Conservation (phyloP, 2,329 filamentous ascomycete genomes). For the Ophiosphaerella herpotricha region DNA sequence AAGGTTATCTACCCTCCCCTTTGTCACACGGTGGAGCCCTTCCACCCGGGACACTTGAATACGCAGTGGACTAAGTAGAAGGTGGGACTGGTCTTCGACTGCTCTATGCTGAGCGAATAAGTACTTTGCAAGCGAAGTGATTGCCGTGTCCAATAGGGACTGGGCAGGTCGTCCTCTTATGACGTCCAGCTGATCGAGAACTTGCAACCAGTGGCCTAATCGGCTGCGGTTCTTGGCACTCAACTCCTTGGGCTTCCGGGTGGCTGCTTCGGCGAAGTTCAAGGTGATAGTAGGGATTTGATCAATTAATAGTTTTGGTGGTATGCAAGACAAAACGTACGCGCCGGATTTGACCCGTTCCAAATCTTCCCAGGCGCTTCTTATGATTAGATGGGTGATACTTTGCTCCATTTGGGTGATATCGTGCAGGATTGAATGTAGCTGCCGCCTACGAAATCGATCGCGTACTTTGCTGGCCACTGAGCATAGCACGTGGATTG, state of each 20-base stretch:
- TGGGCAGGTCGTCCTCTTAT: background rate
- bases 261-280: constrained; percentile 8
- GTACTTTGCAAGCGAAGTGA: constrained; percentile 1
- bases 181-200: constrained; percentile 23
- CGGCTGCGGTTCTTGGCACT: background rate
- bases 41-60: background rate
- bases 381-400: background rate
- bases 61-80: background rate
- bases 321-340: constrained; percentile 16
- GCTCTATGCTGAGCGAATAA: background rate
- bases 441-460: background rate
- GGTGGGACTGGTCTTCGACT: background rate
- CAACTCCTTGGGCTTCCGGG: background rate
- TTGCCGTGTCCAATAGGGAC: constrained; percentile 6
- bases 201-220: constrained; percentile 21
- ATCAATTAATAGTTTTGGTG: constrained; percentile 6
- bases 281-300: constrained; percentile 13
- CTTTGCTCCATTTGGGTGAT: background rate
- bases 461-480: constrained; percentile 13
- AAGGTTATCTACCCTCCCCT: background rate
- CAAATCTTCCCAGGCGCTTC: background rate
- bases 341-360: constrained; percentile 5
- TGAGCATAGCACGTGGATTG: background rate
- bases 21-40: background rate
- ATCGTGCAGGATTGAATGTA: background rate